Percentiles rank a stretch among this genome's conserved stretches.
Evolutionary conservation across 2,329 filamentous ascomycete genomes (phyloP).

Genomic region (Passalora sequoiae): DNA sequence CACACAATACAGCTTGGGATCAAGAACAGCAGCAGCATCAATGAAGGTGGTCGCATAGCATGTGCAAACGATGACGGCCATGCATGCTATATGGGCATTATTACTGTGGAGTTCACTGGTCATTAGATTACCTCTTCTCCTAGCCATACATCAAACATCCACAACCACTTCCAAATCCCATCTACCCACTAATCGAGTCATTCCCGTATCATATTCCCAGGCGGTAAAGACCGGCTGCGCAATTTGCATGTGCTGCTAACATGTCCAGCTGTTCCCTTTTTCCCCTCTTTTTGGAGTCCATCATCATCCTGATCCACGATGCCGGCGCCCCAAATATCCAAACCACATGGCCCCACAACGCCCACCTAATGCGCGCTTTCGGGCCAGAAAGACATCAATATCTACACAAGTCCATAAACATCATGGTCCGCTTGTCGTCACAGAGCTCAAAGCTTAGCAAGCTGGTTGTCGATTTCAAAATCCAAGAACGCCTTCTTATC

Average conservation of each 20-base stretch:
- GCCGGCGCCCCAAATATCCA: too few relatives aligned
- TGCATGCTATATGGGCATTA: too few relatives aligned
- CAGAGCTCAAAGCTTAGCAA: slow-evolving; percentile 54
- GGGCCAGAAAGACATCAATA: background rate
- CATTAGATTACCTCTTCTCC: background rate
- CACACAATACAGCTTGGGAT: too few relatives aligned
- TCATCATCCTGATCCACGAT: too few relatives aligned
- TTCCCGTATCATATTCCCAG: background rate
- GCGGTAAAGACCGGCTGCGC: background rate
- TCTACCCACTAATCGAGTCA: background rate
- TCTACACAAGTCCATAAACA: background rate
- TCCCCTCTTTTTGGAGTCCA: too few relatives aligned
- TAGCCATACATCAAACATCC: background rate
- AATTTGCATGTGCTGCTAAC: too few relatives aligned
- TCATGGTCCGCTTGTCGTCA: background rate
- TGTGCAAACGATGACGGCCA: too few relatives aligned
- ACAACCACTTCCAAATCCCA: background rate
- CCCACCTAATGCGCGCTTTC: background rate
- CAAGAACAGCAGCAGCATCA: too few relatives aligned
- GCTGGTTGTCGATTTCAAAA: slow-evolving; percentile 83
- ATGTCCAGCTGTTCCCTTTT: too few relatives aligned
- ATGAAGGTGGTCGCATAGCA: too few relatives aligned
- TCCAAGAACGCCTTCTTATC: slow-evolving; percentile 88
- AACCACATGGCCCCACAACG: too few relatives aligned
- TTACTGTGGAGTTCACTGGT: background rate